A percentile compares a stretch with the other conserved stretches of the same genome.
These are phyloP conservation scores for Metschnikowia colocasiae DNA, from an alignment of 805 yeast species.

Conservation along the genomic window DNA sequence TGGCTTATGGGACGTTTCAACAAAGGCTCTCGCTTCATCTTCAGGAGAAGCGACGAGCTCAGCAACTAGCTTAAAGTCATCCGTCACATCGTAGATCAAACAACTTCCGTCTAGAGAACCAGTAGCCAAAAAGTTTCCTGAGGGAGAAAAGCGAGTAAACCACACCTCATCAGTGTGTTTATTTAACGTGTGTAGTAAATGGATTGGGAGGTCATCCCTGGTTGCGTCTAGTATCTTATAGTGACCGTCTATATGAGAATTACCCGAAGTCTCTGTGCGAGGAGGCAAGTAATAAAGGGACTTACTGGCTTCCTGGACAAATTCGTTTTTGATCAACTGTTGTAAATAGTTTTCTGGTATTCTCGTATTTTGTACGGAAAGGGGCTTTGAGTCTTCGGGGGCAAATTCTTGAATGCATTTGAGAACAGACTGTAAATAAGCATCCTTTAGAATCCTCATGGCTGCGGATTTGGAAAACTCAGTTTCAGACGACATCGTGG, in stretches of 20 bases:
- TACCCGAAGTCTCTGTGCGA: conserved; percentile 2
- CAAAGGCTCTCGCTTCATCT: conserved; percentile 27
- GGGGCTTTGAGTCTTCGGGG: neutral
- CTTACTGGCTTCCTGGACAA: conserved; percentile 7
- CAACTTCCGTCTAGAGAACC: conserved; percentile 67
- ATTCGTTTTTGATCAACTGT: conserved; percentile 13
- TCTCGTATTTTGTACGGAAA: neutral
- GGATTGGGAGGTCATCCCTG: conserved; percentile 42
- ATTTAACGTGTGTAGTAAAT: conserved; percentile 42
- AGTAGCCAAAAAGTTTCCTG: conserved; percentile 73
- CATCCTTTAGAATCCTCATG: neutral
- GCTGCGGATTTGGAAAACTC: neutral
- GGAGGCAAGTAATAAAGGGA: conserved; percentile 17
- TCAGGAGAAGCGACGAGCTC: conserved; percentile 28
- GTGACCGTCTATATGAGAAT: neutral
- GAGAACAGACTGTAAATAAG: neutral
- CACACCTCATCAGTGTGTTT: conserved; percentile 76
- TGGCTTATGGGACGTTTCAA: conserved; percentile 25
- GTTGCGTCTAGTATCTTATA: neutral
- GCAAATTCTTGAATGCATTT: neutral
- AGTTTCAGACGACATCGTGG: neutral
- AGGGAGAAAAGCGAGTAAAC: conserved; percentile 74
- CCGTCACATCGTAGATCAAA: conserved; percentile 59
- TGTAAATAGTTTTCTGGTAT: conserved; percentile 12
- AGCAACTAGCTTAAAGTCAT: conserved; percentile 33